phyloP scores from a whole-genome alignment of 805 yeast species.

The Pichia gijzeniarum region DNA sequence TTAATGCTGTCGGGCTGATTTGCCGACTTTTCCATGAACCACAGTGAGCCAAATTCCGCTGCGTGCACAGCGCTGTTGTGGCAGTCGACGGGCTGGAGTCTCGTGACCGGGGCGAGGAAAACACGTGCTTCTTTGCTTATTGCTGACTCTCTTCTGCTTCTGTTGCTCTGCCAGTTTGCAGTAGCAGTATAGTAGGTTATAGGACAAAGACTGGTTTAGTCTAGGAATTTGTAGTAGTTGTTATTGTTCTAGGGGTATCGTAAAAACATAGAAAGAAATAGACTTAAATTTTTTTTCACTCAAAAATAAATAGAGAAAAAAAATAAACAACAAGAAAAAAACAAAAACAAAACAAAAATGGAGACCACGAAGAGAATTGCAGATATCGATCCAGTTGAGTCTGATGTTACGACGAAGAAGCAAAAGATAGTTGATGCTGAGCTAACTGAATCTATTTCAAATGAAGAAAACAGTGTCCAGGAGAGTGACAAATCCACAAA shows the following conservation, averaged over 20 bases:
- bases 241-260: no score
- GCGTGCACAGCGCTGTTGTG: no score
- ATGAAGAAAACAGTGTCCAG: neutral
- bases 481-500: neutral
- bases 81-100: neutral
- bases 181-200: no score
- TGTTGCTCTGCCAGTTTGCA: no score
- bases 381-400: neutral
- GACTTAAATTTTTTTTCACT: no score
- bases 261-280: no score
- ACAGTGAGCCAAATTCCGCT: no score
- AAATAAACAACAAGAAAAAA: neutral
- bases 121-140: constrained; percentile 1
- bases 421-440: neutral
- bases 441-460: neutral
- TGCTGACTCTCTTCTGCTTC: neutral
- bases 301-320: neutral
- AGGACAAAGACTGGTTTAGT: no score
- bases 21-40: no score
- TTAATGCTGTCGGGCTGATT: no score
- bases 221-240: no score
- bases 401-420: neutral
- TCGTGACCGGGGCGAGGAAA: constrained; percentile 2
- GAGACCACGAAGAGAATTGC: neutral
- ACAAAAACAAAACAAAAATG: constrained; percentile 3